Percentiles rank a stretch among this genome's conserved stretches.
phyloP scores from a whole-genome alignment of 1,284 basidiomycete genomes.

The Cerioporus squamosus region DNA sequence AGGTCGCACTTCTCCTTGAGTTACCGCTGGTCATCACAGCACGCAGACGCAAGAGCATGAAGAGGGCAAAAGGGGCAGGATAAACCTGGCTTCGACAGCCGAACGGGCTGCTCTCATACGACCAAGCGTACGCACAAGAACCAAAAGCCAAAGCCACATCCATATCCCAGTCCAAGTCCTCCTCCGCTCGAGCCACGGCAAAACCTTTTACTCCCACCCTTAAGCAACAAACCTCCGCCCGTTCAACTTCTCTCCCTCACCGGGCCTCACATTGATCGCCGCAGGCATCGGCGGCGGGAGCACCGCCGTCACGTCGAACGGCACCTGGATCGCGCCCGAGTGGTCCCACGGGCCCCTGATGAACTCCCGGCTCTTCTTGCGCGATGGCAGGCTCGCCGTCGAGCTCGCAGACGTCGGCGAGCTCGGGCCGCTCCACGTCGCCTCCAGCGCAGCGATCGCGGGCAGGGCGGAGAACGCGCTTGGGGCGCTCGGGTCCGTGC shows the following conservation, averaged over 20 bases:
- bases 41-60: too few relatives aligned
- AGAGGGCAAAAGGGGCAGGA: too few relatives aligned
- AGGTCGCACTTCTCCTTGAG: neutral
- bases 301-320: constrained; percentile 31
- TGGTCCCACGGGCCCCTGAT: constrained; percentile 37
- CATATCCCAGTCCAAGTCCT: neutral
- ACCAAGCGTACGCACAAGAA: constrained; percentile 3
- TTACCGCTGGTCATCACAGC: too few relatives aligned
- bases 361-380: constrained; percentile 22
- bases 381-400: constrained; percentile 11
- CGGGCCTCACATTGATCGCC: constrained; percentile 28
- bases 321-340: constrained; percentile 30
- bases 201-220: too few relatives aligned
- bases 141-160: neutral
- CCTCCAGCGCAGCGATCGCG: constrained; percentile 1
- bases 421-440: constrained; percentile 23
- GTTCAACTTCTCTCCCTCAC: neutral
- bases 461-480: neutral
- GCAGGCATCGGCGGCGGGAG: constrained; percentile 32
- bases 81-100: neutral
- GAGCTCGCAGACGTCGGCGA: constrained; percentile 30
- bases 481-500: neutral
- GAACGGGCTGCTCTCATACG: constrained; percentile 2
- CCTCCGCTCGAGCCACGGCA: neutral
- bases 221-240: neutral